These are phyloP conservation scores for Cryptosporidium ryanae DNA, from an alignment of 169 alveolate genomes.

Conservation along the genomic window DNA sequence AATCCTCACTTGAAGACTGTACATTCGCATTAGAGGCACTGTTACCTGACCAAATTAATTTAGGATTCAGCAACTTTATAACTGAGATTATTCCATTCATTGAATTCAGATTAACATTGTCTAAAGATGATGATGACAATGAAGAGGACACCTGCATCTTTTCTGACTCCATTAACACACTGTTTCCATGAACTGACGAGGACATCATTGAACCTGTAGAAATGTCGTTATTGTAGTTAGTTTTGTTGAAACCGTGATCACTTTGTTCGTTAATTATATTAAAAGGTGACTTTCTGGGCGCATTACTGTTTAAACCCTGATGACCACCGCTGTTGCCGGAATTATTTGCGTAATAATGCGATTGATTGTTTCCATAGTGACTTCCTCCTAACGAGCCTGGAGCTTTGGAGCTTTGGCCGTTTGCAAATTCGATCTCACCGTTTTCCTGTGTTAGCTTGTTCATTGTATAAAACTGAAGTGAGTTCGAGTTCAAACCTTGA, in stretches of 20 bases:
- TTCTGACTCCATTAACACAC: no score
- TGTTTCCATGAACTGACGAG: neutral
- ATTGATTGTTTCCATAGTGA: constrained; percentile 2
- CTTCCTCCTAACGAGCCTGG: neutral
- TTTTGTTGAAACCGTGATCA: neutral
- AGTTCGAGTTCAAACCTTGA: neutral
- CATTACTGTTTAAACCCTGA: neutral
- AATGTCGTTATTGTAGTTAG: neutral
- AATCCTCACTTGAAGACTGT: constrained; percentile 31
- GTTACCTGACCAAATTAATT: constrained; percentile 1
- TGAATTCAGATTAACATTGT: neutral
- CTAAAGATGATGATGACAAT: neutral
- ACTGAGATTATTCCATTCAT: neutral
- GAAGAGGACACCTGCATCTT: neutral
- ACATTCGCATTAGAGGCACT: neutral
- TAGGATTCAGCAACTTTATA: constrained; percentile 7
- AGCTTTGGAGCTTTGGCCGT: neutral
- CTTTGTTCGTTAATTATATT: neutral
- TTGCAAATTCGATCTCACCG: neutral
- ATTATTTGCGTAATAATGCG: neutral
- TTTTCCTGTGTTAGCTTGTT: constrained; percentile 31
- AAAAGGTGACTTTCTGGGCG: constrained; percentile 56
- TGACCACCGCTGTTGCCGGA: neutral
- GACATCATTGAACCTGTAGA: constrained; percentile 37
- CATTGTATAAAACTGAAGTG: constrained; percentile 65